Evolutionary conservation across 2,329 filamentous ascomycete species (phyloP).

Genomic region (Botrytis aclada): DNA sequence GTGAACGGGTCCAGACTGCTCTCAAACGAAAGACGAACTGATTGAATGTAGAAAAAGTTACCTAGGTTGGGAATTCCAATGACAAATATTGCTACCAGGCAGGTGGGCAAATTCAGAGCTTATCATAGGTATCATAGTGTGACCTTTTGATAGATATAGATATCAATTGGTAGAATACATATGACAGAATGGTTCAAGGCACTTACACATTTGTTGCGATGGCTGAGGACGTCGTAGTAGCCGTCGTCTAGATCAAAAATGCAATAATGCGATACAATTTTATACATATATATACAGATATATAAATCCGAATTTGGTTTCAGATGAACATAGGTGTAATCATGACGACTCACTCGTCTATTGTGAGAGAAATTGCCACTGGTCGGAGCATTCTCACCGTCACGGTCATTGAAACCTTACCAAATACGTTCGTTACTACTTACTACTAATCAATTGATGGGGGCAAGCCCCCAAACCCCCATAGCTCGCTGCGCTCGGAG

Average conservation of each 20-base stretch:
- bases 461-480: not conserved
- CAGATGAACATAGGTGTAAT: not conserved
- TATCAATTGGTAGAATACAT: not conserved
- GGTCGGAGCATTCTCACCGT: not conserved
- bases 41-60: not conserved
- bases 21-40: not conserved
- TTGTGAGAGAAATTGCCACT: not conserved
- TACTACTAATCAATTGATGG: not conserved
- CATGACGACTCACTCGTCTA: not conserved
- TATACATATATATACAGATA: not conserved
- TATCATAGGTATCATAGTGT: not conserved
- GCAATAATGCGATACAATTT: fast-evolving
- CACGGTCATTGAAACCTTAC: not conserved
- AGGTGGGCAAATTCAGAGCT: not conserved
- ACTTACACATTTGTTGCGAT: no score
- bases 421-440: not conserved
- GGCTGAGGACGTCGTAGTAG: not conserved
- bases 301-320: not conserved
- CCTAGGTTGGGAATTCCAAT: not conserved
- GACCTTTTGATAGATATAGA: no score
- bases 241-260: not conserved
- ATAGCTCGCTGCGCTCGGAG: not conserved
- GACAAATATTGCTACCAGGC: not conserved
- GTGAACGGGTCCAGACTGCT: slow-evolving; percentile 3
- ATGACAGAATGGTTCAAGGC: not conserved